Evolutionary conservation across 176 grass and related monocot genomes (phyloP).

Genomic region (Poa pratensis): DNA sequence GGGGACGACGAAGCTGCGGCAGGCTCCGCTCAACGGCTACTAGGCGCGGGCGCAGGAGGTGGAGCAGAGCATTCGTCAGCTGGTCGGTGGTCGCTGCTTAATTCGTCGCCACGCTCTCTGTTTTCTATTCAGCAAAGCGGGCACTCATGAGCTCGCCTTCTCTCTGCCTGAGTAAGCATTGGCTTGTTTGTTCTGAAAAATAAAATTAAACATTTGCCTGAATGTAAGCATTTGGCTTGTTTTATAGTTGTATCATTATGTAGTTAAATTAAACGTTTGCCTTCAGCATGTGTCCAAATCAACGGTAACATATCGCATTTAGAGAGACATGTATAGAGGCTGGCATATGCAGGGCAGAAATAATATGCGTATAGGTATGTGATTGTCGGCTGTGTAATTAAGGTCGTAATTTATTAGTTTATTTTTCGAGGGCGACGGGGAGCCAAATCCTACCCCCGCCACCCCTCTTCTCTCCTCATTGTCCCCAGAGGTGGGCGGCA

Average conservation of each 20-base stretch:
- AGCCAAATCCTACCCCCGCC: no score
- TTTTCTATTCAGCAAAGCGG: background rate
- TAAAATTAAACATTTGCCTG: no score
- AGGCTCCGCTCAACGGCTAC: constrained; percentile 56
- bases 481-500: no score
- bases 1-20: constrained; percentile 14
- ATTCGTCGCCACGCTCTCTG: background rate
- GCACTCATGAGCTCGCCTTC: background rate
- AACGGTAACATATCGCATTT: background rate
- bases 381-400: no score
- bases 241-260: background rate
- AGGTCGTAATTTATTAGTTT: no score
- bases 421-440: no score
- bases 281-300: background rate
- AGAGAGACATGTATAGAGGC: background rate
- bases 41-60: constrained; percentile 26
- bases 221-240: no score
- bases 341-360: no score
- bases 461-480: no score
- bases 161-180: background rate
- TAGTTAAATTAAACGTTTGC: background rate
- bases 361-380: no score
- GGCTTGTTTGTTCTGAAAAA: no score
- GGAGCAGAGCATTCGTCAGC: background rate
- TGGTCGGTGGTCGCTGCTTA: background rate